A percentile compares a stretch with the other conserved stretches of the same genome.
Conservation (phyloP, 1,284 basidiomycete genomes). For the Taiwanofungus camphoratus region DNA sequence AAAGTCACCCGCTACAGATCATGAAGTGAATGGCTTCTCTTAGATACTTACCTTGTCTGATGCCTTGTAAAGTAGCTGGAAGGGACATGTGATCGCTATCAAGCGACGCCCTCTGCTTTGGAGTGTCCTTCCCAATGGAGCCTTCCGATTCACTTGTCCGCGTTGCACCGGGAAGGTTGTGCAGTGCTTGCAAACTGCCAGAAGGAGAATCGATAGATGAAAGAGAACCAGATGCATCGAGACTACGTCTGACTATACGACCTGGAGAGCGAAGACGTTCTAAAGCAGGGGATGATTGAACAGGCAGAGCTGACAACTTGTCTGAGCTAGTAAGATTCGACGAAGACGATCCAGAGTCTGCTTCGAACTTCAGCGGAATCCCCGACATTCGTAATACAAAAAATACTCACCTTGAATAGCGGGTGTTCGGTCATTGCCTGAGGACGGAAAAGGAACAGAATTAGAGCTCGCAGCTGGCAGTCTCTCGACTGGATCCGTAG, state of each 20-base stretch:
- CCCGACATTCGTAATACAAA: background rate
- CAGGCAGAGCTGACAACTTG: slow-evolving; percentile 35
- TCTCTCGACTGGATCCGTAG: too few species aligned
- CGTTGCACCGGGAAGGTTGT: slow-evolving; percentile 12
- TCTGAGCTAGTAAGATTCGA: slow-evolving; percentile 34
- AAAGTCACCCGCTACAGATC: too few species aligned
- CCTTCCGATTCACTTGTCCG: slow-evolving; percentile 27
- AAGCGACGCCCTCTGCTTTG: slow-evolving; percentile 35
- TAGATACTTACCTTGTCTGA: slow-evolving; percentile 24
- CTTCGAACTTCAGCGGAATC: background rate
- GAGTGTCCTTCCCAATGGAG: slow-evolving; percentile 24
- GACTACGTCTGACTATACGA: slow-evolving; percentile 19
- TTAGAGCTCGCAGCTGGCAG: background rate
- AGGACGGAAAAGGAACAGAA: slow-evolving; percentile 11
- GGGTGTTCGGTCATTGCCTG: background rate
- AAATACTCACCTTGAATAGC: slow-evolving; percentile 6
- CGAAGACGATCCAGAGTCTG: slow-evolving; percentile 25
- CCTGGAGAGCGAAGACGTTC: slow-evolving; percentile 21
- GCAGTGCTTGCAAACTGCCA: slow-evolving; percentile 13
- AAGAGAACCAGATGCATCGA: slow-evolving; percentile 26
- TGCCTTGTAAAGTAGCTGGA: slow-evolving; percentile 26
- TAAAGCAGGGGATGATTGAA: slow-evolving; percentile 24
- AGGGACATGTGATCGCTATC: slow-evolving; percentile 33
- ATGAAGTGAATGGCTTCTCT: too few species aligned
- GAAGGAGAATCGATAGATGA: slow-evolving; percentile 23